phyloP scores from a whole-genome alignment of 1,284 basidiomycete genomes.

The Ustilago sp. region DNA sequence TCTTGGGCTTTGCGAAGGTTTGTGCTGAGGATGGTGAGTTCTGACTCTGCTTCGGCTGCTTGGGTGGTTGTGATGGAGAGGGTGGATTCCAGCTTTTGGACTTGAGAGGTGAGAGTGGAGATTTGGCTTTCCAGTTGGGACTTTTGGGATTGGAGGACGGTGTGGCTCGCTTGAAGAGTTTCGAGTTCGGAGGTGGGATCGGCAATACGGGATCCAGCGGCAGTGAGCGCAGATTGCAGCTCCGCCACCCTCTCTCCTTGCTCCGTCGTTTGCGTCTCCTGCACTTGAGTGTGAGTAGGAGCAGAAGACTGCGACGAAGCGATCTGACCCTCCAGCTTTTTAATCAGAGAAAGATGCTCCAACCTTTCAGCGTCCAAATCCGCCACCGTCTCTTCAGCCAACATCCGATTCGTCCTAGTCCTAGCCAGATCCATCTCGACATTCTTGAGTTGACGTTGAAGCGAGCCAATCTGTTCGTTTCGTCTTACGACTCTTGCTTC shows the following conservation, averaged over 20 bases:
- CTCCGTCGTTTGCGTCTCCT: too few relatives aligned
- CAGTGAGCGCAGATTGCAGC: constrained; percentile 1
- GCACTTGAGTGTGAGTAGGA: background rate
- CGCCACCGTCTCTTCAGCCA: constrained; percentile 36
- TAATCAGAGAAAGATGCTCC: constrained; percentile 11
- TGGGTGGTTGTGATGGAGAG: background rate
- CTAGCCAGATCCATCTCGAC: constrained; percentile 31
- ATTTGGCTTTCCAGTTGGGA: constrained; percentile 5
- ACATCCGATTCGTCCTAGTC: constrained; percentile 29
- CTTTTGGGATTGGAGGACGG: background rate
- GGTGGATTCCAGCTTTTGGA: background rate
- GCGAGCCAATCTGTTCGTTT: constrained; percentile 50
- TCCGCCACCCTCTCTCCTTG: background rate
- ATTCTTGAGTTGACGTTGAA: constrained; percentile 30
- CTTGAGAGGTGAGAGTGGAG: background rate
- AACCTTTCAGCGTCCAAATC: constrained; percentile 27
- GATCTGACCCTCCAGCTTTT: background rate
- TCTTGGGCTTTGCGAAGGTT: constrained; percentile 16
- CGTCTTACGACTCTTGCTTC: constrained; percentile 40
- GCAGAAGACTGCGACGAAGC: background rate
- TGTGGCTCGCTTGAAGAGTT: background rate
- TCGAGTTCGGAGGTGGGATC: background rate
- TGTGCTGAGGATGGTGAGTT: constrained; percentile 6
- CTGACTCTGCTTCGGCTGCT: background rate
- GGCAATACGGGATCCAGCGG: background rate